Evolutionary conservation across 2,329 filamentous ascomycete species (phyloP).

Genomic region (Phymatotrichopsis omnivora): DNA sequence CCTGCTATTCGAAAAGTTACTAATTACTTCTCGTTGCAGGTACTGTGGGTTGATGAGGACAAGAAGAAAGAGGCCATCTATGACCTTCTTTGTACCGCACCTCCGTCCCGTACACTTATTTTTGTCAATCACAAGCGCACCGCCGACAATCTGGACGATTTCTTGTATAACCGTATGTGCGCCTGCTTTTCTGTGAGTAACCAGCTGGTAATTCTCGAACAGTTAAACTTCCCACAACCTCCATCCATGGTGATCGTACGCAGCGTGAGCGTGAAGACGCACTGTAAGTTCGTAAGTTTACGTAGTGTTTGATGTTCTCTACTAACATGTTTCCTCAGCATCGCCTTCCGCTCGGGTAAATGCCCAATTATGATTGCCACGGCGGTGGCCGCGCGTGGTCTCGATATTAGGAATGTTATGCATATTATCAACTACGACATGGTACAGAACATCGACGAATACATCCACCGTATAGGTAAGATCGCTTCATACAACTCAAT

Average conservation of each 20-base stretch:
- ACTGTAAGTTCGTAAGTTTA: constrained; percentile 39
- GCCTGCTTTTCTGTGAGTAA: neutral
- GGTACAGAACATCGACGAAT: constrained; percentile 86
- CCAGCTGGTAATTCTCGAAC: constrained; percentile 1
- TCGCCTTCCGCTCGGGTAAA: constrained; percentile 61
- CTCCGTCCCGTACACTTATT: constrained; percentile 69
- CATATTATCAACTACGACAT: constrained; percentile 93
- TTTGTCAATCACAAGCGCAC: constrained; percentile 76
- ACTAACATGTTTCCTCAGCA: constrained; percentile 37
- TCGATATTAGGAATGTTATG: constrained; percentile 76
- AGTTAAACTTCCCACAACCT: constrained; percentile 64
- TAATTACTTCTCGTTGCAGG: constrained; percentile 34
- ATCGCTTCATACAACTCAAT: no score
- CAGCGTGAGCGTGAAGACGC: constrained; percentile 89
- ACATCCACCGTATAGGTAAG: constrained; percentile 85
- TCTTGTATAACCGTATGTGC: constrained; percentile 57
- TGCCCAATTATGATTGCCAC: constrained; percentile 77
- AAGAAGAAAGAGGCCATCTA: constrained; percentile 61
- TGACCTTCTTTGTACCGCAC: constrained; percentile 59
- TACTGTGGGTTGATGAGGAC: constrained; percentile 55
- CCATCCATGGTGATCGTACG: constrained; percentile 77
- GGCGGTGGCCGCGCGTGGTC: constrained; percentile 74
- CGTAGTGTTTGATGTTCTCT: neutral
- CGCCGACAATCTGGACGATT: constrained; percentile 81
- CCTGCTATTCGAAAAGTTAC: constrained; percentile 19